Conservation (phyloP, 2,329 filamentous ascomycete genomes). For the Apiospora malaysiana region DNA sequence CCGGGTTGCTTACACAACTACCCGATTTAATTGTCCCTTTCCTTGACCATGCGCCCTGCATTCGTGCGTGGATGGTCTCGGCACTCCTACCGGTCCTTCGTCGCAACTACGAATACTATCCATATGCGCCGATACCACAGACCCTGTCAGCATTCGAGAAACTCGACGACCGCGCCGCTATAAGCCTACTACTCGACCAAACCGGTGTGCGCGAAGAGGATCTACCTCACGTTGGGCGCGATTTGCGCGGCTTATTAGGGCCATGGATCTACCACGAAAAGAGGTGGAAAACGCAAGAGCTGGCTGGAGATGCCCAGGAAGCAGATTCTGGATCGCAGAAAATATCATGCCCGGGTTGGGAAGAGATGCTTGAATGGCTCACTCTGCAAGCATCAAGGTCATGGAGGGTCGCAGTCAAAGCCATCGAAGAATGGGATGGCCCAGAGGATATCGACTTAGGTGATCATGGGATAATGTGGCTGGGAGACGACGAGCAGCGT, state of each 20-base stretch:
- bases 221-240: conserved; percentile 58
- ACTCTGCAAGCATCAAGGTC: conserved; percentile 61
- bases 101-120: conserved; percentile 73
- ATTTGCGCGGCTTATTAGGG: conserved; percentile 70
- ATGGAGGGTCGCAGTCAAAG: conserved; percentile 67
- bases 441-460: conserved; percentile 74
- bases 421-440: conserved; percentile 75
- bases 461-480: conserved; percentile 59
- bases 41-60: conserved; percentile 62
- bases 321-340: conserved; percentile 32
- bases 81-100: conserved; percentile 72
- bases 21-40: conserved; percentile 74
- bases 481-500: conserved; percentile 65
- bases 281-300: conserved; percentile 55
- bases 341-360: conserved; percentile 67
- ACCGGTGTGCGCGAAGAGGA: conserved; percentile 52
- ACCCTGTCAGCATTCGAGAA: conserved; percentile 69
- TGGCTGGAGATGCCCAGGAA: conserved; percentile 29
- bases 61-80: conserved; percentile 73
- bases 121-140: conserved; percentile 51
- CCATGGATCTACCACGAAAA: conserved; percentile 75
- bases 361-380: conserved; percentile 72
- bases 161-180: conserved; percentile 63
- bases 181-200: conserved; percentile 66
- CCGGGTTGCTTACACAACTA: conserved; percentile 73